Conservation (phyloP, 164 flowering plant genomes). For the Dillenia turbinata region DNA sequence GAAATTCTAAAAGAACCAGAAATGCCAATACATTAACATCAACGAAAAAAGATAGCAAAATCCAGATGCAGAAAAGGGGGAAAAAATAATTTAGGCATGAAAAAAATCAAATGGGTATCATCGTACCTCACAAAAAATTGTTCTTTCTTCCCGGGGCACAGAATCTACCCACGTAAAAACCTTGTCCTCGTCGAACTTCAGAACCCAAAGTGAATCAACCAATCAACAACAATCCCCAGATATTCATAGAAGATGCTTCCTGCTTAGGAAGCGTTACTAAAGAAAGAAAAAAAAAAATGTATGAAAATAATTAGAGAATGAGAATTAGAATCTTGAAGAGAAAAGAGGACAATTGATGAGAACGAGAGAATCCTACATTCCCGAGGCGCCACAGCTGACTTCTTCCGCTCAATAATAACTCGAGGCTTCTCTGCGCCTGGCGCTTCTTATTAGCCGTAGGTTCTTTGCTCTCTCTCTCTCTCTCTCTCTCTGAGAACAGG, state of each 20-base stretch:
- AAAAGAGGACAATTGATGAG: conserved; percentile 1
- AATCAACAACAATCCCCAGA: background rate
- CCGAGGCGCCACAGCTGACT: conserved; percentile 36
- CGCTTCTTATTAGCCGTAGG: conserved; percentile 10
- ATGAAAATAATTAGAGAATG: background rate
- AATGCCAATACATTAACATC: no score
- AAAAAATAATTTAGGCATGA: no score
- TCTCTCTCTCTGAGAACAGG: no score
- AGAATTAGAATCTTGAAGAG: background rate
- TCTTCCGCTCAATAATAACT: background rate
- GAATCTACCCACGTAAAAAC: background rate
- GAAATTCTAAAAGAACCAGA: no score
- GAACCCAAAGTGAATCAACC: conserved; percentile 4
- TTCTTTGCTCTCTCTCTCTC: background rate
- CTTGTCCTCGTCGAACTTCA: background rate
- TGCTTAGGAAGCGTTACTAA: no score
- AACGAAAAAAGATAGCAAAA: no score
- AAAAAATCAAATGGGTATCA: no score
- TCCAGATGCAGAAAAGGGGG: no score
- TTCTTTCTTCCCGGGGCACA: no score
- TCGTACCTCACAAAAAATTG: no score
- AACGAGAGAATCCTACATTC: conserved; percentile 10
- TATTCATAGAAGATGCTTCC: no score
- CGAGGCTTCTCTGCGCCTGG: conserved; percentile 23
- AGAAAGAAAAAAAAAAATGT: background rate